Conservation (phyloP, 1,284 basidiomycete species). For the Sphagnurus paluster region DNA sequence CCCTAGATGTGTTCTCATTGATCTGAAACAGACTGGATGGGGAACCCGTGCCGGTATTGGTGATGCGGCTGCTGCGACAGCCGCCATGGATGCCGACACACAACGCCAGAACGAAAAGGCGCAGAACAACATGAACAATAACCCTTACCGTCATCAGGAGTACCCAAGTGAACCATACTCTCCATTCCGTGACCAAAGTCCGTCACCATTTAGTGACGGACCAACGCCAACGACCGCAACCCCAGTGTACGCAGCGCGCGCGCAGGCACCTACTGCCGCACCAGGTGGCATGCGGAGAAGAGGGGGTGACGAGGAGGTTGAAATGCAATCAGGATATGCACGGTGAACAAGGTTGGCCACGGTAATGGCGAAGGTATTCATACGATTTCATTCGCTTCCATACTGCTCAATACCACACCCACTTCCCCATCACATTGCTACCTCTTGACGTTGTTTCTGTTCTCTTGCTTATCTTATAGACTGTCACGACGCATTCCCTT, state of each 20-base stretch:
- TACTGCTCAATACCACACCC: background rate
- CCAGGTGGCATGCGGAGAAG: slow-evolving; percentile 21
- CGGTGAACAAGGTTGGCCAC: slow-evolving; percentile 6
- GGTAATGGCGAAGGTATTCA: background rate
- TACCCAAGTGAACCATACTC: slow-evolving; percentile 18
- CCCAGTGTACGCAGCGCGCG: slow-evolving; percentile 22
- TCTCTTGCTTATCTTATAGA: slow-evolving; percentile 12
- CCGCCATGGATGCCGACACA: slow-evolving; percentile 46
- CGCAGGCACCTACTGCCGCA: slow-evolving; percentile 13
- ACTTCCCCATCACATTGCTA: background rate
- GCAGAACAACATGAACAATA: slow-evolving; percentile 16
- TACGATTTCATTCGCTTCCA: background rate
- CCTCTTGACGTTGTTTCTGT: too few relatives aligned
- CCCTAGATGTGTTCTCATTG: slow-evolving; percentile 1
- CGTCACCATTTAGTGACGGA: slow-evolving; percentile 26
- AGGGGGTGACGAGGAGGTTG: slow-evolving; percentile 27
- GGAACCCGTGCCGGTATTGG: slow-evolving; percentile 90
- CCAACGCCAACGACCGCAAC: slow-evolving; percentile 19
- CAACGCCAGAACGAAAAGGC: slow-evolving; percentile 30
- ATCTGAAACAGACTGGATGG: slow-evolving; percentile 71
- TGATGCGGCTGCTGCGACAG: slow-evolving; percentile 72
- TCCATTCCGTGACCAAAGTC: slow-evolving; percentile 28
- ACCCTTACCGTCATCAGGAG: slow-evolving; percentile 19
- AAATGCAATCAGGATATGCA: slow-evolving; percentile 30
- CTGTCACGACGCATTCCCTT: slow-evolving; percentile 9